Percentiles rank a stretch among this genome's conserved stretches.
Conservation (phyloP, 805 yeast genomes). For the Ogataea angusta region DNA sequence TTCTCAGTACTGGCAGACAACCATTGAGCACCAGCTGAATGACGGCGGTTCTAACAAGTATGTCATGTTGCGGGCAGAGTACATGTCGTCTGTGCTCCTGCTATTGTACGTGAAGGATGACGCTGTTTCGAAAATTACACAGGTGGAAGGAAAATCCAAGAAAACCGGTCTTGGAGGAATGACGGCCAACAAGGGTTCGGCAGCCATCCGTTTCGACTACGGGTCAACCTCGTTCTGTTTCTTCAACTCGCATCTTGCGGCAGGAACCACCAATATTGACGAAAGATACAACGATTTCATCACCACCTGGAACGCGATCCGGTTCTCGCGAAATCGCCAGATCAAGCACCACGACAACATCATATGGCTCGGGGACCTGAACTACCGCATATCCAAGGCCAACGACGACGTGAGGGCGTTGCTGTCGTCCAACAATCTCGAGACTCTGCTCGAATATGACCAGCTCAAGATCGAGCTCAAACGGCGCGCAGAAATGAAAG, state of each 20-base stretch:
- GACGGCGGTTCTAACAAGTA: conserved; percentile 36
- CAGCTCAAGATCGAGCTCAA: conserved; percentile 77
- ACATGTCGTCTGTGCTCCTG: conserved; percentile 66
- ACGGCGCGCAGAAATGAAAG: conserved; percentile 66
- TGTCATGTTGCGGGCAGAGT: conserved; percentile 68
- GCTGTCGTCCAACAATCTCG: conserved; percentile 43
- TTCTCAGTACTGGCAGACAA: conserved; percentile 73
- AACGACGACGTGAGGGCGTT: conserved; percentile 70
- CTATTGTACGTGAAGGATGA: conserved; percentile 58
- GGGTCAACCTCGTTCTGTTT: conserved; percentile 80
- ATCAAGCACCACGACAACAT: conserved; percentile 81
- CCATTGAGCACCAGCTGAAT: conserved; percentile 62
- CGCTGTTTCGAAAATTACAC: conserved; percentile 52
- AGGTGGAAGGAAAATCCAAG: conserved; percentile 91
- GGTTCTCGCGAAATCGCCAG: conserved; percentile 73
- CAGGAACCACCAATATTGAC: conserved; percentile 76
- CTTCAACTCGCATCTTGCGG: conserved; percentile 90
- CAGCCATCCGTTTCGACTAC: conserved; percentile 82
- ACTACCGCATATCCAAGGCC: conserved; percentile 69
- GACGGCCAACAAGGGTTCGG: conserved; percentile 96
- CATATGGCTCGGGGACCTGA: conserved; percentile 94
- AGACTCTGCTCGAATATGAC: conserved; percentile 61
- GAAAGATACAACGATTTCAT: conserved; percentile 86
- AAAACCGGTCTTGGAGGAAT: conserved; percentile 97
- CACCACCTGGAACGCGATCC: conserved; percentile 69